Conservation (phyloP, 257 asterid genomes). For the Knoxia roxburghii region DNA sequence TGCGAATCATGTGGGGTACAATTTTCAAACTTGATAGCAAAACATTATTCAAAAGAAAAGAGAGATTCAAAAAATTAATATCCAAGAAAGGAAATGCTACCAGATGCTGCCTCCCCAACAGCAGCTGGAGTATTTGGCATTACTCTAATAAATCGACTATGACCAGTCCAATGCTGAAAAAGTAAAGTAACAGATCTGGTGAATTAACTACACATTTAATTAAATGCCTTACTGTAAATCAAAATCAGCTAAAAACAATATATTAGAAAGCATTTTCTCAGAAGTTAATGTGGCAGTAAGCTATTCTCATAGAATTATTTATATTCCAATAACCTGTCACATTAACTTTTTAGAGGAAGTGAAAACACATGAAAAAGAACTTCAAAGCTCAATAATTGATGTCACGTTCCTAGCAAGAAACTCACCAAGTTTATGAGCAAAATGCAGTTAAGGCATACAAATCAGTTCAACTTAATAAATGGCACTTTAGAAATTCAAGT, state of each 20-base stretch:
- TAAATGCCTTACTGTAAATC: background rate
- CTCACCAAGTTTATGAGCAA: background rate
- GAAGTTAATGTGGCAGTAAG: background rate
- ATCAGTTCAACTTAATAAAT: background rate
- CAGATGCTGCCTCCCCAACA: constrained; percentile 87
- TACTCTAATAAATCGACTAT: constrained; percentile 67
- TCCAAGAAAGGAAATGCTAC: constrained; percentile 25
- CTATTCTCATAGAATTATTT: background rate
- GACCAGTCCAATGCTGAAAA: constrained; percentile 84
- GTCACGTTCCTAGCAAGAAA: background rate
- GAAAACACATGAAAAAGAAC: background rate
- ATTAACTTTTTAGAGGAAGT: background rate
- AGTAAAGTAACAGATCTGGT: constrained; percentile 9
- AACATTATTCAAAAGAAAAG: background rate
- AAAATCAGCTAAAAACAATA: background rate
- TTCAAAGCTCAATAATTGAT: background rate
- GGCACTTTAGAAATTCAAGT: background rate
- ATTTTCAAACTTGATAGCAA: background rate
- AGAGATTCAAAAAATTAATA: background rate
- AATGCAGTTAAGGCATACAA: background rate
- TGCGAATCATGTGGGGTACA: background rate
- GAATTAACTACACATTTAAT: background rate
- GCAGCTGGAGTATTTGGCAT: constrained; percentile 97
- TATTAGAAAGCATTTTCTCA: background rate
- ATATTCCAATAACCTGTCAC: background rate